phyloP scores from a whole-genome alignment of 1,284 basidiomycete species.

The Kwoniella shivajii region DNA sequence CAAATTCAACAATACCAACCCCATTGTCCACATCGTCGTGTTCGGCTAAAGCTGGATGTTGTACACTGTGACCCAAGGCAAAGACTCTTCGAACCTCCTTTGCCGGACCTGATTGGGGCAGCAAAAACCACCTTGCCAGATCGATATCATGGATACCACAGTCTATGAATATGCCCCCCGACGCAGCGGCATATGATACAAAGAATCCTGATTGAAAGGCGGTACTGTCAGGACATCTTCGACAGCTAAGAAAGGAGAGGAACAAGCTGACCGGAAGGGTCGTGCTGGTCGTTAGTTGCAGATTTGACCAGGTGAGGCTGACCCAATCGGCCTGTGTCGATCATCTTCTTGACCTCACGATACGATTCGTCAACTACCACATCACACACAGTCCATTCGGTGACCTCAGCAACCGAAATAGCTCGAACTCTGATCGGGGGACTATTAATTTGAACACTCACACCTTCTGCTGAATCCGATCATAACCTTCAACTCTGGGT shows the following conservation, averaged over 20 bases:
- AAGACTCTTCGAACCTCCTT: constrained; percentile 35
- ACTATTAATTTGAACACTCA: constrained; percentile 16
- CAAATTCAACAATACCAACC: constrained; percentile 30
- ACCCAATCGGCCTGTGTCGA: constrained; percentile 29
- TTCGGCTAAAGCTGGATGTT: constrained; percentile 32
- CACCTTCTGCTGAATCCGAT: constrained; percentile 42
- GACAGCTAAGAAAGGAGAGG: neutral
- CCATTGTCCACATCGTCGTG: constrained; percentile 38
- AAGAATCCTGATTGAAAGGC: constrained; percentile 32
- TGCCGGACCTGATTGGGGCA: constrained; percentile 15
- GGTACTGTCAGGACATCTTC: neutral
- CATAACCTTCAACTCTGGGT: constrained; percentile 39
- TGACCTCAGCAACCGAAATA: no score
- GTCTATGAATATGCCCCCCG: constrained; percentile 43
- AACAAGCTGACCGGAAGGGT: constrained; percentile 19
- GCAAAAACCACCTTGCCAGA: constrained; percentile 28
- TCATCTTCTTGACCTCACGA: constrained; percentile 21
- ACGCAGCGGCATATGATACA: constrained; percentile 31
- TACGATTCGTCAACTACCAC: constrained; percentile 38
- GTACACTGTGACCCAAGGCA: constrained; percentile 31
- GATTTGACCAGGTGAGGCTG: constrained; percentile 31
- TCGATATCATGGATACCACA: constrained; percentile 47
- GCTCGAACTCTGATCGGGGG: no score
- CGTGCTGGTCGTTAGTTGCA: constrained; percentile 37
- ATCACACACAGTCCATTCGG: constrained; percentile 2